Percentiles rank a stretch among this genome's conserved stretches.
Evolutionary conservation across 352 stramenopile species (phyloP).

Genomic region (Aphanomyces stellatus): DNA sequence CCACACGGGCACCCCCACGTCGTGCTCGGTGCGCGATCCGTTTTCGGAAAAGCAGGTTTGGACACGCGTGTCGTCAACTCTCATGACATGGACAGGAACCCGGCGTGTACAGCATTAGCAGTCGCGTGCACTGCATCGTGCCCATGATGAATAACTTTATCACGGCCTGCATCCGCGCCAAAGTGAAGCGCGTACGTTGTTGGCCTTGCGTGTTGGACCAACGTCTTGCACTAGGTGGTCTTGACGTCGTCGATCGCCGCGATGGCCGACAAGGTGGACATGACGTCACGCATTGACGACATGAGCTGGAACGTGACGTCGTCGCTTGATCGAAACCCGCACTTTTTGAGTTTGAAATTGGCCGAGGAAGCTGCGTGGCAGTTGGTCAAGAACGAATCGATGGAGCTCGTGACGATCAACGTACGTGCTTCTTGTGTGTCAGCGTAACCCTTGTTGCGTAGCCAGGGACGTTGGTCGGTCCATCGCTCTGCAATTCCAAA

Average conservation of each 20-base stretch:
- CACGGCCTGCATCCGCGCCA: constrained; percentile 65
- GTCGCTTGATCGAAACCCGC: constrained; percentile 73
- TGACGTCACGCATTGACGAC: constrained; percentile 76
- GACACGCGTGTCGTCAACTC: neutral
- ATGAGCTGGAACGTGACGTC: constrained; percentile 81
- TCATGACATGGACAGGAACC: constrained; percentile 33
- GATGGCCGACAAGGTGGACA: constrained; percentile 71
- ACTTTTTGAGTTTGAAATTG: constrained; percentile 83
- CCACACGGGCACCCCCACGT: constrained; percentile 79
- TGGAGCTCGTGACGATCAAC: constrained; percentile 74
- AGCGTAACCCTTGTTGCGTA: constrained; percentile 21
- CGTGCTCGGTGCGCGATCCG: constrained; percentile 77
- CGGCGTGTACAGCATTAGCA: constrained; percentile 82
- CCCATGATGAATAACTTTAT: constrained; percentile 91
- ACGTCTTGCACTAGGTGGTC: constrained; percentile 35
- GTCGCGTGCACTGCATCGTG: constrained; percentile 86
- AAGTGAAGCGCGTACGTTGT: constrained; percentile 52
- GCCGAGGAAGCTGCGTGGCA: constrained; percentile 82
- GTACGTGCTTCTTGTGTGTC: constrained; percentile 25
- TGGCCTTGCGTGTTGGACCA: neutral
- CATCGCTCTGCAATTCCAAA: constrained; percentile 75
- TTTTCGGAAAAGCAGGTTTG: constrained; percentile 59
- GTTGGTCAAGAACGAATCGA: constrained; percentile 83
- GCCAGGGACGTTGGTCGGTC: constrained; percentile 74
- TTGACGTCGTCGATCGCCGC: constrained; percentile 79